Base-by-base conservation (phyloP, 2,329 filamentous ascomycete genomes). In the Cladosporium sp. region DNA sequence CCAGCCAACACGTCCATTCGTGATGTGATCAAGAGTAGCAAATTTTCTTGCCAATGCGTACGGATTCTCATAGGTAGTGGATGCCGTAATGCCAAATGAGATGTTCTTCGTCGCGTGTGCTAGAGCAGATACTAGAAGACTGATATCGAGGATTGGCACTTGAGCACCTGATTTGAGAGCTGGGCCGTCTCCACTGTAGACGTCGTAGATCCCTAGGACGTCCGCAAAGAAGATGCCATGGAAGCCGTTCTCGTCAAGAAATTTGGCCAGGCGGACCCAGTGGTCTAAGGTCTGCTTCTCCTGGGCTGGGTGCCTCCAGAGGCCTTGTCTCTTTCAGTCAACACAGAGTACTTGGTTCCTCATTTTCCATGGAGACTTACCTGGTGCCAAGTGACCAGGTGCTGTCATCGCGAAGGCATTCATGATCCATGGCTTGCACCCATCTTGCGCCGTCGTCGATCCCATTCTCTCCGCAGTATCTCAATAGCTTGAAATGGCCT, bases 141-240 rank as follows among this genome's bases (percentile, higher is more conserved):
- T 58, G 18, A 62, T 55, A 64, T 87, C 84, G 52, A 84, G 84
- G 11, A 85, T 79, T 0, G 84, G 84, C 74, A 82, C 86, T 65
- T 87, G 84, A 0, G 83, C 81, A 3, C 80, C 84, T 0, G 82
- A 80, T 1, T 75, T 63, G 46, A 85, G 76, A 0, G 82, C 80
- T 0, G 83, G 59, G 5, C 54, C 60, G 43, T 49, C 53, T 0
- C 70, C 71, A 31, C 70, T 70, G 64, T 76, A 76, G 18, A 75
- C 70, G 55, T 74, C 73, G 59, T 75, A 75, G 16, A 69, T 69
- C 2, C 74, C 74, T 0, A 77, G 66, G 2, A 76, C 72, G 54
- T 78, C 76, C 3, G 76, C 76, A 43, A 79, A 70, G 64, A 78
- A 78, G 40, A 78, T 70, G 9, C 70, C 74, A 54, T 77, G 75